These are phyloP conservation scores for Penicillium thymicola DNA, from an alignment of 2,329 filamentous ascomycete genomes.

Conservation along the genomic window DNA sequence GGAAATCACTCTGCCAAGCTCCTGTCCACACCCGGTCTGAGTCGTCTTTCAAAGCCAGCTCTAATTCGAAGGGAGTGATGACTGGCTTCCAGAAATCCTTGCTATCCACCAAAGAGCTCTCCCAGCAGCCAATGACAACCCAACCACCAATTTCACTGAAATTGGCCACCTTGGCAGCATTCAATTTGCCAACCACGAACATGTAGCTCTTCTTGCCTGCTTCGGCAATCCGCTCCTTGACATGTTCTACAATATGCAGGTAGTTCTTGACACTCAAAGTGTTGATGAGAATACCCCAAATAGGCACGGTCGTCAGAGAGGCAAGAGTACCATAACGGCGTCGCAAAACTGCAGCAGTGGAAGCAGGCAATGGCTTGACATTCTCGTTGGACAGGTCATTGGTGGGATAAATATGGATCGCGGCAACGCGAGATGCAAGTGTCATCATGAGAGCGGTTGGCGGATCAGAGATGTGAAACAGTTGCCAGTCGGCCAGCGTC, in stretches of 20 bases:
- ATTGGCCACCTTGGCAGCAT: conserved; percentile 92
- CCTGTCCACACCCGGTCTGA: conserved; percentile 78
- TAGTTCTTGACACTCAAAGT: conserved; percentile 92
- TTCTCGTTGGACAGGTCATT: conserved; percentile 28
- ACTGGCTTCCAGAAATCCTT: conserved; percentile 85
- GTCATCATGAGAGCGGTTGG: conserved; percentile 81
- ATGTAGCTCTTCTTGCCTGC: conserved; percentile 95
- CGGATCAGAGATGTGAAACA: conserved; percentile 83
- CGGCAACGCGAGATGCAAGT: conserved; percentile 74
- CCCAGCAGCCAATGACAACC: conserved; percentile 98
- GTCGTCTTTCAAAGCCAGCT: conserved; percentile 71
- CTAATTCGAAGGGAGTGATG: conserved; percentile 91
- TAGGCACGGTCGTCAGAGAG: conserved; percentile 71
- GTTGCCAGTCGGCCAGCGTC: conserved; percentile 62
- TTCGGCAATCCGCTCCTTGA: conserved; percentile 68
- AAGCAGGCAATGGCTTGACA: conserved; percentile 46
- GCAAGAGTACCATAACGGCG: conserved; percentile 87
- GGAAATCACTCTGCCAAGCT: conserved; percentile 85
- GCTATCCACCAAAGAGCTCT: conserved; percentile 87
- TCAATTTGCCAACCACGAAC: conserved; percentile 94
- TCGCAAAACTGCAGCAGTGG: conserved; percentile 61
- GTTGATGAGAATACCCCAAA: conserved; percentile 94
- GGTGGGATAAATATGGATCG: conserved; percentile 74
- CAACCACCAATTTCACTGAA: conserved; percentile 93
- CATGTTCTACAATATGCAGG: conserved; percentile 70